Evolutionary conservation across 805 yeast genomes (phyloP), one percentile per base, ranked within the genome.

Genomic region (Ogataea wickerhamii): DNA sequence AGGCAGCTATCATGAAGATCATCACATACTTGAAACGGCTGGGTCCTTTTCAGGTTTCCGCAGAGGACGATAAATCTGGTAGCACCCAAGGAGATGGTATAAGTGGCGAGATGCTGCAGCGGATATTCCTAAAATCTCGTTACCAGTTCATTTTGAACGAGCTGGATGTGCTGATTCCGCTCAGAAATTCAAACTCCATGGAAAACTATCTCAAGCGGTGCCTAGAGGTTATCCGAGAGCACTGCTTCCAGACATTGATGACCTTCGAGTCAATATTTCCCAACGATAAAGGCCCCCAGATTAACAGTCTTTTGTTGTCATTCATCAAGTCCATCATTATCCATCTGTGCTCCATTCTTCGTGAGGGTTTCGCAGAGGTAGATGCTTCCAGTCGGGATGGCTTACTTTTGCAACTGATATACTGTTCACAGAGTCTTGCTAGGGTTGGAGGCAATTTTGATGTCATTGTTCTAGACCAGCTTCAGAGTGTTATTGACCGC

Each of bases 401-500:
- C 1, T 65, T 88, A 17, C 74, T 89, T 47, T 63, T 91, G 23
- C 98, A 91, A 61, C 62, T 89, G 26, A 79, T 87, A 1, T 91
- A 89, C 62, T 86, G 96, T 48, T 82, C 95, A n/a, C 87, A 83
- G 55, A 81, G 95, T 25, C 67, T 91, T 36, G 80, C 83, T 1
- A 68, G 88, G 45, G 75, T 77, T 16, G 82, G 85, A 11, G 77
- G 76, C 3, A 86, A 83, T 49, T 85, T 86, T 56, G 82, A 85
- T 62, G 59, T 68, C 21, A 47, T 74, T n/a, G 59, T 79, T 36
- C 55, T 72, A 1, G 58, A 67, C 42, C 66, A 67, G 28, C 50
- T 76, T 11, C 31, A 48, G 1, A 55, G 49, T 18, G 36, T 64
- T 2, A 51, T 68, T 2, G 60, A 66, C n/a, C 54, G 59, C 18